Base-by-base conservation (phyloP, 202 grass and related monocot species). In the Musa balbisiana region DNA sequence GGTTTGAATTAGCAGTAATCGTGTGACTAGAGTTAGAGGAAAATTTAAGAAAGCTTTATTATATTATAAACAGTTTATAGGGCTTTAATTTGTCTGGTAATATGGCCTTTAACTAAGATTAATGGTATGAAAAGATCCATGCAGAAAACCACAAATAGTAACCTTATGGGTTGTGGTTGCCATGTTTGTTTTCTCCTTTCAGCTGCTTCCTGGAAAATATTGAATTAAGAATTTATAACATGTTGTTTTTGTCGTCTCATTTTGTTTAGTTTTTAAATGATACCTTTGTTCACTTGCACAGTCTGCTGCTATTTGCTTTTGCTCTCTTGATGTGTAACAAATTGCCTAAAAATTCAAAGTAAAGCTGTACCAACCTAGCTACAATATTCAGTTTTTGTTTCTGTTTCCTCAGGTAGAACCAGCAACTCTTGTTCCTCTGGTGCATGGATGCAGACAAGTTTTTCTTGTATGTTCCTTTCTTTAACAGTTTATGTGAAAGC, bases 361-460 rank as follows among this genome's bases (percentile, higher is more conserved):
- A 21, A 22, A 6, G 50, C 25, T 20, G 0, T 72, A 52, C 52
- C 3, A 26, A 26, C n/a, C 21, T 20, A 54, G 52, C 80, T 71
- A 24, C 72, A 12, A 71, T 78, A 29, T 55, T 87, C 64, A 78
- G 62, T 50, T 84, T 76, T 72, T 55, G 59, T 60, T 67, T 52
- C 62, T 90, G 72, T 0, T 81, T 83, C 79, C 71, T 83, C 84
- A 98, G 94, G 85, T 97, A 25, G 93, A 97, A 80, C 93, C 90
- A 69, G 88, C 90, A 65, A 97, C 87, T 55, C 87, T 98, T 83
- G 76, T 98, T 62, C 94, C 90, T 55, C 79, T 98, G 84, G 80
- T 83, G 62, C 94, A 93, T 85, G 94, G 94, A 62, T 97, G 90
- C 82, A 84, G 73, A 89, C 94, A 93, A 98, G 85, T 98, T 79